Evolutionary conservation across 2,329 filamentous ascomycete genomes (phyloP), one percentile per base, ranked within the genome.

Genomic region (Paecilomyces sp.): DNA sequence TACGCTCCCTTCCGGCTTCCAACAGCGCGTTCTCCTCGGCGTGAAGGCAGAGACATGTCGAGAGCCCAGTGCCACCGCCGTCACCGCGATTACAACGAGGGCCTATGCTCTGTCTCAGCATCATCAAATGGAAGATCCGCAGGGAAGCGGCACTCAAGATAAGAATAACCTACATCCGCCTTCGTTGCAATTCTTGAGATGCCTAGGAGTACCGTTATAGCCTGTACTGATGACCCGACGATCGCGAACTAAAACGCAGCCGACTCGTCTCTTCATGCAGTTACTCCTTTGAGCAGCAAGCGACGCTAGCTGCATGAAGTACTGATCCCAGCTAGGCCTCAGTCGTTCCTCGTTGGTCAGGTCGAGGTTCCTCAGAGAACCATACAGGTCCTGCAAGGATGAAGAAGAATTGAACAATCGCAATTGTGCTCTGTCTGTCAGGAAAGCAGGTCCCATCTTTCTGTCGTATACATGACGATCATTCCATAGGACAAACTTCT

Each of bases 221-320:
- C 94, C 94, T 0, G 94, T 99, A 71, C 88, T 91, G 66, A 97
- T 90, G 63, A 99, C 94, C 66, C 92, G 85, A 68, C 87, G 88
- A 70, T 92, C 88, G 63, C 88, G 83, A 34, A 97, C 92, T 9
- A 99, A 82, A 6, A 97, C 94, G 76, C 92, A 97, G 7, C 94
- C 94, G 1, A 99, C 94, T 64, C 93, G 87, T 31, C 94, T 85
- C 78, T 97, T 97, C 94, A 99, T 99, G 80, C 94, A 99, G 75
- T 99, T 99, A 71, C 88, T 91, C 64, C 94, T 85, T 66, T 91
- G 89, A 0, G 93, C 90, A 7, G 94, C 94, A 55, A 99, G 85
- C 34, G 90, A 91, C 4, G 94, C 92, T n/a, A 99, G 81, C 50
- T 90, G 86, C 94, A 99, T 99, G 72, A 99, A 99, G 79, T 99